These are phyloP conservation scores for Usnea hakonensis DNA, from an alignment of 495 filamentous ascomycete species.

Conservation along the genomic window DNA sequence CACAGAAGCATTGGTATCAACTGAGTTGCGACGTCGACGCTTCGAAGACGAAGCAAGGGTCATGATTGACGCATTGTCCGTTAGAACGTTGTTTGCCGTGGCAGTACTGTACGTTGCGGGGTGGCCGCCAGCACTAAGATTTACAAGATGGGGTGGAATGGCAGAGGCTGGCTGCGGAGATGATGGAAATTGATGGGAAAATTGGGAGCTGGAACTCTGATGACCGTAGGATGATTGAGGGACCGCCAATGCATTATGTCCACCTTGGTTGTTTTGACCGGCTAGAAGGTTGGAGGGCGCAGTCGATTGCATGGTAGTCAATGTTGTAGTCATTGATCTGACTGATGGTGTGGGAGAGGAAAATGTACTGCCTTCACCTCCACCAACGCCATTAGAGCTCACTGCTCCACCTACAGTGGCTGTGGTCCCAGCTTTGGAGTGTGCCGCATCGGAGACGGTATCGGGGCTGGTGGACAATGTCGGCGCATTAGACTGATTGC, in stretches of 20 bases:
- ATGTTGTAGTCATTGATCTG: conserved; percentile 84
- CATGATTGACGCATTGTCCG: conserved; percentile 91
- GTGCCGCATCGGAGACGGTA: conserved; percentile 63
- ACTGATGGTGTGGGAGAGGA: conserved; percentile 89
- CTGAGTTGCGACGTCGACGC: conserved; percentile 73
- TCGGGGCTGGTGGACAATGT: conserved; percentile 77
- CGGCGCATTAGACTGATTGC: conserved; percentile 64
- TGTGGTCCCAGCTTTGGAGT: conserved; percentile 71
- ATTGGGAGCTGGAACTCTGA: conserved; percentile 45
- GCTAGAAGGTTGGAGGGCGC: conserved; percentile 58
- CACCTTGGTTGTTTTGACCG: conserved; percentile 27
- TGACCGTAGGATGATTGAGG: conserved; percentile 31
- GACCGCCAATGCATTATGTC: conserved; percentile 30
- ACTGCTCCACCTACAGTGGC: conserved; percentile 57
- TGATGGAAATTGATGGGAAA: conserved; percentile 83
- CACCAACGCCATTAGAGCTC: conserved; percentile 49
- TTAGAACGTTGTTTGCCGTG: conserved; percentile 85
- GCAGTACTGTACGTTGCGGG: conserved; percentile 80
- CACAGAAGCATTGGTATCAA: conserved; percentile 94
- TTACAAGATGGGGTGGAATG: conserved; percentile 68
- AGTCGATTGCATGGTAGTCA: conserved; percentile 91
- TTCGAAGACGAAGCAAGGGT: conserved; percentile 96
- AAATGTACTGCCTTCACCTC: conserved; percentile 76
- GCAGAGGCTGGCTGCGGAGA: conserved; percentile 55
- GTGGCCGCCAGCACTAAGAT: conserved; percentile 43